Base-by-base conservation (phyloP, 805 yeast genomes). In the Saccharomyces eubayanus region DNA sequence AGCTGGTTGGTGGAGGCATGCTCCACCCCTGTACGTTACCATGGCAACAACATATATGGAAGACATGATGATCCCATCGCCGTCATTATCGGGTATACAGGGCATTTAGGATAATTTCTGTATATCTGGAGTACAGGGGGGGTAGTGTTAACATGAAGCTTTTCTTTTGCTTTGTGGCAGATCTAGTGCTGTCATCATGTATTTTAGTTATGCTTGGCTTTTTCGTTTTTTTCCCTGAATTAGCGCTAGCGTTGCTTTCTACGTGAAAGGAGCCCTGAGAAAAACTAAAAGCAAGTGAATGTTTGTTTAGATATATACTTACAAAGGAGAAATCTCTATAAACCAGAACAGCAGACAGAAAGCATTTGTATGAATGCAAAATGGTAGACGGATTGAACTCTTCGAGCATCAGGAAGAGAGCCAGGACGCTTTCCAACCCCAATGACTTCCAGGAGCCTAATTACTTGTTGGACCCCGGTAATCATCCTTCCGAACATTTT, bases 401-500 rank as follows among this genome's bases (percentile, higher is more conserved):
- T 45, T 48, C 9, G 48, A 50, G 10, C 31, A 49, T 20, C 31
- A 21, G 40, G 48, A 24, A 47, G 40, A 46, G 57, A 6, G 21
- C 53, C 8, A 43, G 59, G 40, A 36, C 51, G 28, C 16, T 56
- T 16, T 54, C 57, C 4, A 57, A 61, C 45, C 62, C 67, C n/a
- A 58, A 54, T 28, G 61, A 59, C 28, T 54, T 58, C 41, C 50
- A 51, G 11, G 66, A 60, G 45, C 55, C 53, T 14, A 58, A 63
- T 46, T 54, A 55, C 10, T 56, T 59, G 30, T 59, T 64, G 46
- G 96, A 89, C 66, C 90, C 96, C 0, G 97, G 96, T 0, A 82
- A 85, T 58, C 79, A 78, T 59, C 77, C 87, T 3, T 74, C 75
- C 41, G 80, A 80, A 53, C 91, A 83, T 64, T 91, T 90, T 71